Conservation (phyloP, 208 protist genomes). For the Trypanosoma cruzi region DNA sequence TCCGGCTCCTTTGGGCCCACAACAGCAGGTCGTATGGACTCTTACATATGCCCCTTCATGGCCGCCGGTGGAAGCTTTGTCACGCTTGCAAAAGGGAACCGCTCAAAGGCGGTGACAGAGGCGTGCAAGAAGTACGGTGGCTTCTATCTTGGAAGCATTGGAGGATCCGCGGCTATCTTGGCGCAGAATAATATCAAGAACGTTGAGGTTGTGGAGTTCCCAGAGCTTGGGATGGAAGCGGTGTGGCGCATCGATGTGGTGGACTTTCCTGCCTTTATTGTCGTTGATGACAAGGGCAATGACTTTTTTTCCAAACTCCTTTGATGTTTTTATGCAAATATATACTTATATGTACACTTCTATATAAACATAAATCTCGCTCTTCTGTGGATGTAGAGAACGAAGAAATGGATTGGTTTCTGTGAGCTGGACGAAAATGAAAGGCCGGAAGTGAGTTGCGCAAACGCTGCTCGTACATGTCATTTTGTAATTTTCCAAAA, state of each 20-base stretch:
- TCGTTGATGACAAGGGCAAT: slow-evolving; percentile 98
- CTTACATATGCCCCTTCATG: slow-evolving; percentile 96
- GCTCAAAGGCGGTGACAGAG: slow-evolving; percentile 90
- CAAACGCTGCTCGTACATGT: background rate
- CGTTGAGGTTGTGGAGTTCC: slow-evolving; percentile 92
- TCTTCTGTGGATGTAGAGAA: background rate
- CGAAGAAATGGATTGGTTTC: background rate
- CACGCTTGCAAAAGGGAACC: slow-evolving; percentile 97
- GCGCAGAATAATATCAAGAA: slow-evolving; percentile 94
- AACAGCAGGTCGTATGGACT: slow-evolving; percentile 97
- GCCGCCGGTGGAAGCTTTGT: slow-evolving; percentile 91
- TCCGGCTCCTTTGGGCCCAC: slow-evolving; percentile 98
- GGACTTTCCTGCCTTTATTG: slow-evolving; percentile 97
- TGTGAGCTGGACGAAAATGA: background rate
- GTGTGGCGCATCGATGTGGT: slow-evolving; percentile 96
- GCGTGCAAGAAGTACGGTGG: slow-evolving; percentile 96
- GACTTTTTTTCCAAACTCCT: slow-evolving; percentile 94
- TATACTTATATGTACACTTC: slow-evolving; percentile 8
- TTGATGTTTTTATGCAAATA: slow-evolving; percentile 11
- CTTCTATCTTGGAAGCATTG: slow-evolving; percentile 98
- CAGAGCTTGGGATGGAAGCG: slow-evolving; percentile 93
- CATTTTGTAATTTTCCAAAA: background rate
- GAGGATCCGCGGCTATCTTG: slow-evolving; percentile 95
- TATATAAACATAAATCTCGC: background rate
- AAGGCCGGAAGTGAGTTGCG: background rate